These are phyloP conservation scores for Rhizomucor miehei DNA, from an alignment of 371 early-diverging fungal genomes.

Conservation along the genomic window DNA sequence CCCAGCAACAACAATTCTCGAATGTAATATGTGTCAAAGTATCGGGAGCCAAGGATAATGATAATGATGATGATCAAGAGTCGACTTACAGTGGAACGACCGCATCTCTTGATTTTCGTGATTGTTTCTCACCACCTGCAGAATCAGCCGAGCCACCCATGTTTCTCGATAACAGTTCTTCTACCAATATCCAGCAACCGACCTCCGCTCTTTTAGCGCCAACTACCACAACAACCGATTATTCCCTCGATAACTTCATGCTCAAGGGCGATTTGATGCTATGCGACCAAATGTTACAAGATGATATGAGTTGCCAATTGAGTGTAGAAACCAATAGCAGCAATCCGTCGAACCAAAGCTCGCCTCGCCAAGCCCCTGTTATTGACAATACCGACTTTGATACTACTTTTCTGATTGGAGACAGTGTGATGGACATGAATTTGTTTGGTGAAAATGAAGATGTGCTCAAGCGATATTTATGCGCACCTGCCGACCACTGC, in stretches of 20 bases:
- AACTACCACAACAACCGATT: slow-evolving; percentile 4
- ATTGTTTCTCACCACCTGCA: slow-evolving; percentile 43
- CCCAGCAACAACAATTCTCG: slow-evolving; percentile 12
- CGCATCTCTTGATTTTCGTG: slow-evolving; percentile 43
- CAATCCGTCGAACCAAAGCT: slow-evolving; percentile 17
- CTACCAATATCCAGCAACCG: slow-evolving; percentile 1
- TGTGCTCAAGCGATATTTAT: no score
- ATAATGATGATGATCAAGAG: slow-evolving; percentile 11
- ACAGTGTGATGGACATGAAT: no score
- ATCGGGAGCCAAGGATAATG: neutral
- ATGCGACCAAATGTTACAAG: slow-evolving; percentile 5
- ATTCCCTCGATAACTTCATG: slow-evolving; percentile 8
- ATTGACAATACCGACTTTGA: neutral
- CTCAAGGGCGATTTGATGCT: slow-evolving; percentile 10
- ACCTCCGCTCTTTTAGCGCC: neutral
- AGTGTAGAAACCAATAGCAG: slow-evolving; percentile 11
- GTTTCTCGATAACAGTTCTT: neutral
- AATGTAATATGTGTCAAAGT: neutral
- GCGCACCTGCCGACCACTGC: no score
- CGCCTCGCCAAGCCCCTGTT: slow-evolving; percentile 9
- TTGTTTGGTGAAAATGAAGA: no score
- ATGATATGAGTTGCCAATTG: slow-evolving; percentile 15
- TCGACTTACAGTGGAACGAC: slow-evolving; percentile 39
- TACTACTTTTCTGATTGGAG: no score
- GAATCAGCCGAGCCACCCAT: slow-evolving; percentile 9